A percentile compares a stretch with the other conserved stretches of the same genome.
phyloP scores from a whole-genome alignment of 768 basidiomycete species.

The Amanita muscaria region DNA sequence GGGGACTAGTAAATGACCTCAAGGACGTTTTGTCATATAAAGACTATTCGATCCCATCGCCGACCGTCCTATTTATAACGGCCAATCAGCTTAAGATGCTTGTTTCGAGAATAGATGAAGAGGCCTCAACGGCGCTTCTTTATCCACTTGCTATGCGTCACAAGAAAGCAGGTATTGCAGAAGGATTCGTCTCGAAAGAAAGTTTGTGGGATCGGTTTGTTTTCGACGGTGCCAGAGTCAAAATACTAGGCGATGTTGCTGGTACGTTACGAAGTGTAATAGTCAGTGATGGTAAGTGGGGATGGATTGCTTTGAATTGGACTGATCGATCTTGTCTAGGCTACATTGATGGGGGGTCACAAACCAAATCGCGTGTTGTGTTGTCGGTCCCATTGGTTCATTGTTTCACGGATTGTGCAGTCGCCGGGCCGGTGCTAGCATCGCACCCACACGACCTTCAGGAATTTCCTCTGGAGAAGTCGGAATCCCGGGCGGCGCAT shows the following conservation, averaged over 20 bases:
- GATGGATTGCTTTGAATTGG: not conserved
- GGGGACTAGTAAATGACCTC: conserved; percentile 22
- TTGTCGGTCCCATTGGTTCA: conserved; percentile 73
- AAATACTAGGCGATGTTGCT: conserved; percentile 51
- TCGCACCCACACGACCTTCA: conserved; percentile 84
- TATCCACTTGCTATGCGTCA: conserved; percentile 69
- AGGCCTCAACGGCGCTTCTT: conserved; percentile 46
- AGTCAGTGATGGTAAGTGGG: conserved; percentile 57
- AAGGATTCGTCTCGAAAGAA: conserved; percentile 71
- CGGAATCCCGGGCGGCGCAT: conserved; percentile 28
- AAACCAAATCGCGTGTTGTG: conserved; percentile 44
- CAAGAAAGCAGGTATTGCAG: conserved; percentile 56
- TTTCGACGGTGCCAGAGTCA: conserved; percentile 57
- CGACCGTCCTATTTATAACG: conserved; percentile 71
- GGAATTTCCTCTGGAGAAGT: conserved; percentile 38
- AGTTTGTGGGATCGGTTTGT: conserved; percentile 81
- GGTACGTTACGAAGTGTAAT: conserved; percentile 58
- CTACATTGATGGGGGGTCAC: not conserved
- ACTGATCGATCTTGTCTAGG: not conserved
- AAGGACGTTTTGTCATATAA: conserved; percentile 40
- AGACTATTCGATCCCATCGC: conserved; percentile 54
- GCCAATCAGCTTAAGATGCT: conserved; percentile 54
- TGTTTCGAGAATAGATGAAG: conserved; percentile 41
- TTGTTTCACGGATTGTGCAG: conserved; percentile 49
- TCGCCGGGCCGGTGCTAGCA: conserved; percentile 72